Base-by-base conservation (phyloP, 75 land plant species). In the Azolla pinnata region DNA sequence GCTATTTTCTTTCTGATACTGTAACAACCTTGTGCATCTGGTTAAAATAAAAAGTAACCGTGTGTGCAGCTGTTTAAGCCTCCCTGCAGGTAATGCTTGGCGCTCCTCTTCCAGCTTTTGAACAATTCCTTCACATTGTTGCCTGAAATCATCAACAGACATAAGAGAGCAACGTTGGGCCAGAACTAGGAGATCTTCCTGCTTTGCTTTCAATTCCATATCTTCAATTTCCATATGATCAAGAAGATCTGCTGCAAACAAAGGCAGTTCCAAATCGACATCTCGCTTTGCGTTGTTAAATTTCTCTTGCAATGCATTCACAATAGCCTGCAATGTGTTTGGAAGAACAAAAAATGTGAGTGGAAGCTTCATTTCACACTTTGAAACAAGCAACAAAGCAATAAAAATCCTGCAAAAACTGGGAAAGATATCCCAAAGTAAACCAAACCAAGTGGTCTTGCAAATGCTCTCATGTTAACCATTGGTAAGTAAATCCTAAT, bases 31-130 rank as follows among this genome's bases (percentile, higher is more conserved):
- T 16, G 81, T 81, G 57, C 84, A 85, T 17, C 84, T 60, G 1
- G 82, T 85, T 31, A 85, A 80, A 25, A 85, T 85, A 47, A 85
- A 85, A 21, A 85, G 81, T 35, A 85, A 45, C 33, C 82, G 84
- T 0, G 81, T 79, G 56, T 81, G 77, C 2, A 69, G 74, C 67
- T 81, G 88, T 56, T 81, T 85, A 7, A 85, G 54, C 0, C 45
- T 70, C 0, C 88, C 88, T 66, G 66, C 65, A 1, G 84, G 75
- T 26, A 81, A 70, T 20, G 73, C 79, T 54, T 85, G 88, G 12
- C 88, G 79, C 23, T 60, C 52, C 31, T 85, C 88, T 63, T 85
- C 88, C 18, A 85, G 40, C 42, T 65, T 77, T 54, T 81, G 84
- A 34, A 85, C 84, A 24, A 85, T 79, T 25, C 73, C 72, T 70